A percentile compares a stretch with the other conserved stretches of the same genome.
Evolutionary conservation across 108 stramenopile genomes (phyloP).

Genomic region (Cyclotella sp.): DNA sequence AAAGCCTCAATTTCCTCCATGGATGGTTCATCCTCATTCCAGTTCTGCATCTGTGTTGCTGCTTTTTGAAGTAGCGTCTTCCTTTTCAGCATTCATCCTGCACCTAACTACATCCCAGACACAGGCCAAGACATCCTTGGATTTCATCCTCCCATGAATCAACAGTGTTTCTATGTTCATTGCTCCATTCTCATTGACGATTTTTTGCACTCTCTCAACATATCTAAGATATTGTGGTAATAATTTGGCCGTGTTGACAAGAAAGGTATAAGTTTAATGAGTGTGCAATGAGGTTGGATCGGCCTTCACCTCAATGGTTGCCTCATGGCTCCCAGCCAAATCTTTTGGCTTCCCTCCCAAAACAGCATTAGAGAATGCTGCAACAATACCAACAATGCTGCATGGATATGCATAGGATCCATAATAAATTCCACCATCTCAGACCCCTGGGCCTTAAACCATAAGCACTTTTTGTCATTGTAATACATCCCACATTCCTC

Average conservation of each 20-base stretch:
- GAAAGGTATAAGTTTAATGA: constrained; percentile 62
- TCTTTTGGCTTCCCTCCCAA: constrained; percentile 23
- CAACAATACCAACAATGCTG: constrained; percentile 74
- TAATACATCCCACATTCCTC: neutral
- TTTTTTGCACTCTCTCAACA: constrained; percentile 61
- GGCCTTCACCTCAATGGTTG: constrained; percentile 6
- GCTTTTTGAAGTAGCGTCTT: constrained; percentile 8
- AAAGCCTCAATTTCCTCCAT: constrained; percentile 15
- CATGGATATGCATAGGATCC: constrained; percentile 57
- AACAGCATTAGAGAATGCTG: constrained; percentile 75
- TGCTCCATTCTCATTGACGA: constrained; percentile 64
- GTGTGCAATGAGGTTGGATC: constrained; percentile 32
- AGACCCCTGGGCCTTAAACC: constrained; percentile 50
- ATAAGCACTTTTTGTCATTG: constrained; percentile 30
- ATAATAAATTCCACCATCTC: constrained; percentile 54
- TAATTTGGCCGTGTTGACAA: constrained; percentile 60
- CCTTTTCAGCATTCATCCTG: neutral
- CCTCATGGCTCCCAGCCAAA: neutral
- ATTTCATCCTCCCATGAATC: constrained; percentile 65
- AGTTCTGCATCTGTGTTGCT: constrained; percentile 22
- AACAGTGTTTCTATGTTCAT: constrained; percentile 66
- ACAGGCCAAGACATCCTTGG: constrained; percentile 58
- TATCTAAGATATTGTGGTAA: constrained; percentile 70
- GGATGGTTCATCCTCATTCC: constrained; percentile 24
- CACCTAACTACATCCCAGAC: constrained; percentile 51